Conservation (phyloP, 805 yeast species). For the Candida qinlingensis region DNA sequence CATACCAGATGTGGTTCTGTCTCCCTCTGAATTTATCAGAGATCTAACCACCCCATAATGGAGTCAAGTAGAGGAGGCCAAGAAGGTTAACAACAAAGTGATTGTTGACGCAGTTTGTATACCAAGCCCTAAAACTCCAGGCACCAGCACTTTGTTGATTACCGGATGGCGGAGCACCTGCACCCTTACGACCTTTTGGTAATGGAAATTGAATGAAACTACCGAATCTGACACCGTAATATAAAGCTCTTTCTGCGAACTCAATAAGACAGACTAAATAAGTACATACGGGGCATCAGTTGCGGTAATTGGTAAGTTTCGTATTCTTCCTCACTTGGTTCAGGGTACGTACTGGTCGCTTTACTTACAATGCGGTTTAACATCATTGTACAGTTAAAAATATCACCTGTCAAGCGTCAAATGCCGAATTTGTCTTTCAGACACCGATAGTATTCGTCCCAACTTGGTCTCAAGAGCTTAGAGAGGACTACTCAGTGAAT, state of each 20-base stretch:
- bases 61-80: conserved; percentile 76
- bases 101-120: conserved; percentile 63
- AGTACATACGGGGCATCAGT: conserved; percentile 42
- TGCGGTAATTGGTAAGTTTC: conserved; percentile 27
- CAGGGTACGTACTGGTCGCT: conserved; percentile 5
- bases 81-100: conserved; percentile 69
- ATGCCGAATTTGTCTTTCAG: no score
- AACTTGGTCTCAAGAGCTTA: no score
- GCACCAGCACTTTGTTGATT: conserved; percentile 38
- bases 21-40: conserved; percentile 74
- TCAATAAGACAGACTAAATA: conserved; percentile 61
- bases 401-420: no score
- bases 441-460: no score
- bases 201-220: conserved; percentile 64
- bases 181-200: conserved; percentile 33
- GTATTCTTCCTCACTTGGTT: conserved; percentile 42
- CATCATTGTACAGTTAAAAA: neutral
- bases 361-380: no score
- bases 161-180: conserved; percentile 18
- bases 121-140: conserved; percentile 59
- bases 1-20: conserved; percentile 57
- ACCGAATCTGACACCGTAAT: conserved; percentile 72
- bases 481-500: no score
- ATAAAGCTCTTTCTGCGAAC: conserved; percentile 76
- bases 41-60: conserved; percentile 66